phyloP scores from a whole-genome alignment of 148 eudicot genomes.

The Salicornia ramosissima region DNA sequence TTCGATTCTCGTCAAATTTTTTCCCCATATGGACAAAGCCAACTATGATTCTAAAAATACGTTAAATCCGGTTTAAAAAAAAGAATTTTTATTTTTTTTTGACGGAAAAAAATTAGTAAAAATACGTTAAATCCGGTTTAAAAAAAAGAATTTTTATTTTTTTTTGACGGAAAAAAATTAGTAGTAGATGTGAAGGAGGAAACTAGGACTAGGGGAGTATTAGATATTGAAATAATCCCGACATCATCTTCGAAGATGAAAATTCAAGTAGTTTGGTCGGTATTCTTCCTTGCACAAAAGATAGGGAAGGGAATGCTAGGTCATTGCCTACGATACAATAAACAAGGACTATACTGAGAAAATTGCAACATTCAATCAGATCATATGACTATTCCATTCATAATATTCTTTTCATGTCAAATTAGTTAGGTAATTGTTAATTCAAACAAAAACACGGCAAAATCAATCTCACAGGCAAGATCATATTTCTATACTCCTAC shows the following conservation, averaged over 20 bases:
- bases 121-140: no score
- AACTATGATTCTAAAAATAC: no score
- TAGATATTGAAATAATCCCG: neutral
- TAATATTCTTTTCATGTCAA: conserved; percentile 6
- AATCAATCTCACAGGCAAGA: neutral
- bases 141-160: no score
- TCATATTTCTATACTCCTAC: neutral
- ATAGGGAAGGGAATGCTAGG: neutral
- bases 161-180: no score
- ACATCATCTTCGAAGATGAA: neutral
- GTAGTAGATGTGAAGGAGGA: no score
- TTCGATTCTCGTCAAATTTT: no score
- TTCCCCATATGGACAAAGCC: no score
- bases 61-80: no score
- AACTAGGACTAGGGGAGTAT: no score
- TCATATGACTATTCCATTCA: neutral
- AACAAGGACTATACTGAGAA: neutral
- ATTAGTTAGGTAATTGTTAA: neutral
- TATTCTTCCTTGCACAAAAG: neutral
- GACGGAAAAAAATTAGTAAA: no score
- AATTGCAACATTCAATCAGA: neutral
- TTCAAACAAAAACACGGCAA: neutral
- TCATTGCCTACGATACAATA: neutral
- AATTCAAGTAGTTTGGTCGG: neutral
- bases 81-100: no score